Base-by-base conservation (phyloP, 176 grass and related monocot genomes). In the Musa beccarii region DNA sequence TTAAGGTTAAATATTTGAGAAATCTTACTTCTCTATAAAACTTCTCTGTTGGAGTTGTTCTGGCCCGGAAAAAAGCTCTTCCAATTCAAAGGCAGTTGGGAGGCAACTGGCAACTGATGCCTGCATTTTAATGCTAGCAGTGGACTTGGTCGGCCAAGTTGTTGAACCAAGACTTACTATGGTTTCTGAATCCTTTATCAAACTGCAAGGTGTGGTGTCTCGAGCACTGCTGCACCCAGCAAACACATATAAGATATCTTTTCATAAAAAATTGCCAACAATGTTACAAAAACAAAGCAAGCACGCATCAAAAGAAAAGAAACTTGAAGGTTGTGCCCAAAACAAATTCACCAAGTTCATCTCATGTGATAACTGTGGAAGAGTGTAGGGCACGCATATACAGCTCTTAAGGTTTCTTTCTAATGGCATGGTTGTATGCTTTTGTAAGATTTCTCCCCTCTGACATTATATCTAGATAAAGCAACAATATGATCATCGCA, bases 151-250 rank as follows among this genome's bases (percentile, higher is more conserved):
- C 59, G 52, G 53, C 26, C 50, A 51, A 20, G 63, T 82, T 74
- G 62, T 63, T 25, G 79, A 86, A 82, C 79, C 49, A 75, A 79
- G 84, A 75, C 43, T 25, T 11, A 17, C 59, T 52, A 79, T 24
- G 25, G 53, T 73, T 66, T 75, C 72, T 17, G 79, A 57, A 52
- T 82, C 70, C 55, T 34, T 63, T 54, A 75, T 86, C 69, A 75
- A 52, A 73, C 66, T 75, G 61, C 79, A 86, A 10, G 79, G 84
- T 8, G 84, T 79, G 69, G 74, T 78, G 52, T 86, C 84, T 53
- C 84, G 73, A 68, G 56, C n/a, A 68, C 19, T 78, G 68, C 84
- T 82, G 75, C 63, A 75, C 23, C 28, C 69, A 66, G 54, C 22
- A 12, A 69, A 55, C 52, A 73, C n/a, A 13, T n/a, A 49, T 15